Evolutionary conservation across 1,284 basidiomycete species (phyloP).

Genomic region (Mycosarcoma mackinlayi): DNA sequence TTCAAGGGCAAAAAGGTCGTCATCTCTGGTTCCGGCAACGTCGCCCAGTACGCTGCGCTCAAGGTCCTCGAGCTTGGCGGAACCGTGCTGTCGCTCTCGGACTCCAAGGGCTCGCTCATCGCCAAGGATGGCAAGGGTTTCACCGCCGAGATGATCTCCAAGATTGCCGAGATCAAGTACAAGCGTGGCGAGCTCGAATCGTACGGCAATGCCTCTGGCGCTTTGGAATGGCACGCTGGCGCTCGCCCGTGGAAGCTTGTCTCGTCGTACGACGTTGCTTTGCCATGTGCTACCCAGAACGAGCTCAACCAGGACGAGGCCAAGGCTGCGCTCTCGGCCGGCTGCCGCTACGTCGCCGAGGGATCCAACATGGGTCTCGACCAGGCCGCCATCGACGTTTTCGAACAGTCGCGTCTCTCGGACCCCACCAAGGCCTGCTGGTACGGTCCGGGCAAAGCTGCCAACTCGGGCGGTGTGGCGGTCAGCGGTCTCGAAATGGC

Average conservation of each 20-base stretch:
- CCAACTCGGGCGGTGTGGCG: constrained; percentile 69
- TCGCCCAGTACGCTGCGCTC: constrained; percentile 81
- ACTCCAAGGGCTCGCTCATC: constrained; percentile 80
- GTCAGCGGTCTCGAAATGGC: constrained; percentile 84
- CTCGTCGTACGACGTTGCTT: constrained; percentile 75
- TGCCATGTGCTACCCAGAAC: constrained; percentile 83
- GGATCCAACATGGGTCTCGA: constrained; percentile 74
- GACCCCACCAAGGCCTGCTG: constrained; percentile 52
- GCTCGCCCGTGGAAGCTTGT: constrained; percentile 81
- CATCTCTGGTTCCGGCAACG: constrained; percentile 78
- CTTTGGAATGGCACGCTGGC: constrained; percentile 64
- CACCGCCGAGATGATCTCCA: constrained; percentile 68
- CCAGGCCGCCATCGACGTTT: constrained; percentile 77
- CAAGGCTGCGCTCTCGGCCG: constrained; percentile 77
- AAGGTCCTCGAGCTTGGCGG: constrained; percentile 83
- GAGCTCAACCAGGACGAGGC: constrained; percentile 80
- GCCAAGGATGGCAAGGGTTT: constrained; percentile 71
- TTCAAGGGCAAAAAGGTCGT: constrained; percentile 75
- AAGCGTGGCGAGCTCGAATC: constrained; percentile 73
- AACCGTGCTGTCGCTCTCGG: constrained; percentile 80
- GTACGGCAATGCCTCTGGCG: constrained; percentile 40
- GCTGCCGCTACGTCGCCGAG: constrained; percentile 80
- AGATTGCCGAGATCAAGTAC: constrained; percentile 74
- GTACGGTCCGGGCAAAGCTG: constrained; percentile 58
- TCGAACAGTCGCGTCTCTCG: constrained; percentile 75